A percentile compares a stretch with the other conserved stretches of the same genome.
phyloP scores from a whole-genome alignment of 441 rosid species.

The Erodium texanum region DNA sequence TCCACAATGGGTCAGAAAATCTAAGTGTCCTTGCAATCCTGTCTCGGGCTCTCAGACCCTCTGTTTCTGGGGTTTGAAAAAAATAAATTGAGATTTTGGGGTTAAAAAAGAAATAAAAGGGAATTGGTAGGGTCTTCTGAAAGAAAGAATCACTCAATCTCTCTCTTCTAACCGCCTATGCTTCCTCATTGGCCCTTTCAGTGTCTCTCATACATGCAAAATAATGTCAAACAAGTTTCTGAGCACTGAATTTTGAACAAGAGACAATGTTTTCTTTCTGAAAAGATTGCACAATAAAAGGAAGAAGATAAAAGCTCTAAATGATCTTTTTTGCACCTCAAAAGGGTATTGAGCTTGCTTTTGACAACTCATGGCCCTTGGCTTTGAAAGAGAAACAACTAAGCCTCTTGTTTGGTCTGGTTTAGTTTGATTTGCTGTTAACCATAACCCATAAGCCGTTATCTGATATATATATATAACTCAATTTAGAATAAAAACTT shows the following conservation, averaged over 20 bases:
- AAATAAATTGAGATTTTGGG: constrained; percentile 18
- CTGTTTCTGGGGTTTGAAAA: constrained; percentile 19
- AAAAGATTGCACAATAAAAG: background rate
- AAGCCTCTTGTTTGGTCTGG: background rate
- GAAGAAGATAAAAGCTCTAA: constrained; percentile 4
- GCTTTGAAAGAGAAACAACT: too few relatives aligned
- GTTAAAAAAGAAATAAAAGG: background rate
- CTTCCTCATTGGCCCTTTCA: constrained; percentile 53
- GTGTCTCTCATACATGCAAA: constrained; percentile 23
- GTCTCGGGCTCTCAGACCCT: constrained; percentile 28
- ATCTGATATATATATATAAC: too few relatives aligned
- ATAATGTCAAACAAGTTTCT: too few relatives aligned
- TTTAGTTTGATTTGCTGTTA: constrained; percentile 12
- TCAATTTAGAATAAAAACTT: background rate
- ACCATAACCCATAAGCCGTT: too few relatives aligned
- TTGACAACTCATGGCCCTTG: constrained; percentile 18
- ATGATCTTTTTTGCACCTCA: constrained; percentile 7
- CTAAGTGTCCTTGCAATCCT: constrained; percentile 43
- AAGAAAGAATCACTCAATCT: constrained; percentile 36
- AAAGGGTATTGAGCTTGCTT: constrained; percentile 4
- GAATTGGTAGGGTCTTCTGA: constrained; percentile 34
- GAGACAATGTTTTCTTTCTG: constrained; percentile 27
- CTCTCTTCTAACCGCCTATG: constrained; percentile 77
- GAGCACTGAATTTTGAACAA: constrained; percentile 3
- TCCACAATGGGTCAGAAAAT: constrained; percentile 29